Conservation (phyloP, 2,329 filamentous ascomycete species). For the Acephala macrosclerotiorum region DNA sequence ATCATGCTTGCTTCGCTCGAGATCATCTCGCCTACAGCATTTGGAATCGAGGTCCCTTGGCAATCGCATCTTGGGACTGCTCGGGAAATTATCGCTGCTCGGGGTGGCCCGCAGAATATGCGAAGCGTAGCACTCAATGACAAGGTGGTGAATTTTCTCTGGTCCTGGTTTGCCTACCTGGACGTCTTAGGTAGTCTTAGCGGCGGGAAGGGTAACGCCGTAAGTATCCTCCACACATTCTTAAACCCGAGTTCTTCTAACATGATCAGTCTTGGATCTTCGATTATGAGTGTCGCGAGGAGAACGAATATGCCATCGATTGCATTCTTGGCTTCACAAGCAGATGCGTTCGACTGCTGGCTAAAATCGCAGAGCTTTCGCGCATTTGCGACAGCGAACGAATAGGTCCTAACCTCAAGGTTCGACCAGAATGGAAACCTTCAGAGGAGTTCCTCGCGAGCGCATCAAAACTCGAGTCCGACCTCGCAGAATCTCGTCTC, state of each 20-base stretch:
- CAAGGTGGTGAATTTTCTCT: slow-evolving; percentile 75
- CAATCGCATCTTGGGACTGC: slow-evolving; percentile 80
- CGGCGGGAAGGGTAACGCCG: slow-evolving; percentile 54
- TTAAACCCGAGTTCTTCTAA: neutral
- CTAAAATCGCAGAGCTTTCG: slow-evolving; percentile 75
- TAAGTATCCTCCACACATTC: slow-evolving; percentile 13
- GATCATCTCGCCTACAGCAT: slow-evolving; percentile 82
- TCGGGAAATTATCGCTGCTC: slow-evolving; percentile 74
- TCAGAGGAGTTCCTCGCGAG: slow-evolving; percentile 58
- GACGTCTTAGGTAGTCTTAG: slow-evolving; percentile 79
- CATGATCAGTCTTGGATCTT: slow-evolving; percentile 35
- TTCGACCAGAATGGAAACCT: slow-evolving; percentile 65
- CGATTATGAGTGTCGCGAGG: slow-evolving; percentile 59
- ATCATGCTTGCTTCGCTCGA: slow-evolving; percentile 87
- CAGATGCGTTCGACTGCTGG: slow-evolving; percentile 73
- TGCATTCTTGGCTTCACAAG: slow-evolving; percentile 83
- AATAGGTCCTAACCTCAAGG: slow-evolving; percentile 59
- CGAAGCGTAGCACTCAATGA: slow-evolving; percentile 55
- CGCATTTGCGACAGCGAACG: slow-evolving; percentile 72
- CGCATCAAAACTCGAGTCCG: slow-evolving; percentile 65
- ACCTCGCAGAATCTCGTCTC: slow-evolving; percentile 63
- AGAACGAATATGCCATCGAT: slow-evolving; percentile 75
- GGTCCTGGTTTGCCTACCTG: slow-evolving; percentile 84
- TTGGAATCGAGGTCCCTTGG: slow-evolving; percentile 83
- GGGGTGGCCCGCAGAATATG: slow-evolving; percentile 64